A percentile compares a stretch with the other conserved stretches of the same genome.
These are phyloP conservation scores for Candida glaebosa DNA, from an alignment of 805 yeast genomes.

Conservation along the genomic window DNA sequence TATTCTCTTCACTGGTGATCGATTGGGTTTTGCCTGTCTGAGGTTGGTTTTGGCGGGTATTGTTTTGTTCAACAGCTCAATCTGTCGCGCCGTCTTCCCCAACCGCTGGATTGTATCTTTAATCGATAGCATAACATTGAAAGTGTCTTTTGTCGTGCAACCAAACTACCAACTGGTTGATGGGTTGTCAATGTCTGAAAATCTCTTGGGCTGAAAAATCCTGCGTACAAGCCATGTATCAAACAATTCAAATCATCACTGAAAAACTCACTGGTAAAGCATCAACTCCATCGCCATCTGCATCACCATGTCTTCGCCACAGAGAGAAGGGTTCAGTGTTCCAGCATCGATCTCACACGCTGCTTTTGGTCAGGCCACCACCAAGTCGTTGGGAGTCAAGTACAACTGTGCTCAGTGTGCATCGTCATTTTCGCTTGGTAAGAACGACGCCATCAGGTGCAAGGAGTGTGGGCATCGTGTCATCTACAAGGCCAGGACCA, in stretches of 20 bases:
- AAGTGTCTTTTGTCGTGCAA: background rate
- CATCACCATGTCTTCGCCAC: conserved; percentile 40
- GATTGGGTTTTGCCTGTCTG: background rate
- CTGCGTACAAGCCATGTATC: background rate
- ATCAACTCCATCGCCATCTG: too few species aligned
- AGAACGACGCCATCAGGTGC: conserved; percentile 96
- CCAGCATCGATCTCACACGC: conserved; percentile 71
- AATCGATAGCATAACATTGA: conserved; percentile 24
- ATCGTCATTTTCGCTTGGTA: conserved; percentile 76
- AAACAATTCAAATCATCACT: conserved; percentile 1
- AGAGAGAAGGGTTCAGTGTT: conserved; percentile 85
- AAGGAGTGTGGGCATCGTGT: conserved; percentile 99
- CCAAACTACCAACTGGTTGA: too few species aligned
- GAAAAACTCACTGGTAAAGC: background rate
- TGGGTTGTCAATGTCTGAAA: too few species aligned
- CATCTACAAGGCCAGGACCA: conserved; percentile 93
- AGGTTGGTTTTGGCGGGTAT: background rate
- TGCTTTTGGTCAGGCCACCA: conserved; percentile 75
- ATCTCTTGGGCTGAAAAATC: background rate
- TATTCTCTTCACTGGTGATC: background rate
- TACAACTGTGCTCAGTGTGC: conserved; percentile 98
- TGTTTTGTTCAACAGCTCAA: conserved; percentile 14
- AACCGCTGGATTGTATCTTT: conserved; percentile 33
- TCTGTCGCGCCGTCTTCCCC: conserved; percentile 27
- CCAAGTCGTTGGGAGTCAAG: conserved; percentile 73